A percentile compares a stretch with the other conserved stretches of the same genome.
Evolutionary conservation across 2,329 filamentous ascomycete species (phyloP).

Genomic region (Hymenoscyphus scutula): DNA sequence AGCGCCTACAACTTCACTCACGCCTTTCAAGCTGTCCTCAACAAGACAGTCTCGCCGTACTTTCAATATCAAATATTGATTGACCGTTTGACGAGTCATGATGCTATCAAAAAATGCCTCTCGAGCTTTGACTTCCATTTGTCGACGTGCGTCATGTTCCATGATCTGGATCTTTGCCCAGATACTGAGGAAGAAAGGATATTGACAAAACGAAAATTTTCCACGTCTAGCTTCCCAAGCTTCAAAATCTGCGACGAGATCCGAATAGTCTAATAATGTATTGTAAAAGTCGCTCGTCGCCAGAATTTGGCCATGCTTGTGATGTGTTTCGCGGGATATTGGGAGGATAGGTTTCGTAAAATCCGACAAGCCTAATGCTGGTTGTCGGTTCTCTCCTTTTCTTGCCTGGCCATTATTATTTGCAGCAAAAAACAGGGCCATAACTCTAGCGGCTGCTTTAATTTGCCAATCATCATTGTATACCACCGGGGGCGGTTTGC

Average conservation of each 20-base stretch:
- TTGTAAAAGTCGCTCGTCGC: constrained; percentile 87
- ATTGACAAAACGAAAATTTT: constrained; percentile 87
- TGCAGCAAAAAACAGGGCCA: constrained; percentile 78
- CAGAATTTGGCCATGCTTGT: constrained; percentile 62
- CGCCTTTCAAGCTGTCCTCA: constrained; percentile 80
- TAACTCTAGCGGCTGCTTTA: constrained; percentile 73
- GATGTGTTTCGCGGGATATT: constrained; percentile 42
- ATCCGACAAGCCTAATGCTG: constrained; percentile 28
- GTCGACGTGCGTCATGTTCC: constrained; percentile 80
- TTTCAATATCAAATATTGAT: constrained; percentile 73
- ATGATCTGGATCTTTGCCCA: constrained; percentile 90
- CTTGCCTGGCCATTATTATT: constrained; percentile 58
- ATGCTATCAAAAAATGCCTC: constrained; percentile 92
- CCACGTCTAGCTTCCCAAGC: constrained; percentile 74
- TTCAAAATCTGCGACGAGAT: constrained; percentile 82
- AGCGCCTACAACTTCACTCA: constrained; percentile 80
- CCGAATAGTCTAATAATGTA: constrained; percentile 79
- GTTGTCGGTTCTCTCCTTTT: constrained; percentile 38
- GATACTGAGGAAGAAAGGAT: constrained; percentile 87
- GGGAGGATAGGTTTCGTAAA: constrained; percentile 40
- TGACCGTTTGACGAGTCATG: constrained; percentile 68
- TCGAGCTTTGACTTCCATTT: constrained; percentile 85
- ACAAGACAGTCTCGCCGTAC: constrained; percentile 83
- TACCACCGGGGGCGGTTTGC: constrained; percentile 53
- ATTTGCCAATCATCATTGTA: constrained; percentile 91